Evolutionary conservation across 805 yeast species (phyloP), one percentile per base, ranked within the genome.

Genomic region (Saccharomyces jurei): DNA sequence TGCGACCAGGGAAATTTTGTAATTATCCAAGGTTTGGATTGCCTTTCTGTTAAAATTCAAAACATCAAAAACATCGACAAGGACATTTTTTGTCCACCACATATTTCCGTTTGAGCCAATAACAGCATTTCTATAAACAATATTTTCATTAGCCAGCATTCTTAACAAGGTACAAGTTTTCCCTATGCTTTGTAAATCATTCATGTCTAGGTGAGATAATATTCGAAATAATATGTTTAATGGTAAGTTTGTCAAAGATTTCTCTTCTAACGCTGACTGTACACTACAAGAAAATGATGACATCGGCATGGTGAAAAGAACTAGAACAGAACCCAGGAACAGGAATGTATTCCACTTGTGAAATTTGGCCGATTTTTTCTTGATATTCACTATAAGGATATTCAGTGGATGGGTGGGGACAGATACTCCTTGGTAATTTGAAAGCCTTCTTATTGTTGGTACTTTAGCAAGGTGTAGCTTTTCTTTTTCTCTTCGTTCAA

Each of bases 171-270:
- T 55, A 46, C 67, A 63, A n/a, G 66, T 60, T 22, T 50, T 54
- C 2, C 62, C 56, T 2, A 64, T 52, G 48, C 58, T 59, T 41
- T 55, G 56, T 22, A 64, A 53, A 48, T 66, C 70, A 32, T 58
- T 55, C 48, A 62, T 52, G 10, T 60, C 60, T 36, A 67, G 52
- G 47, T 56, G 54, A 14, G 64, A 58, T 11, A 66, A 50, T 32
- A 67, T 58, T 41, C 57, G 59, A 50, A 65, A 57, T 32, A 67
- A 41, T 3, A 66, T 58, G 46, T 62, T 60, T 46, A 67, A 49
- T 4, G 70, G 69, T 26, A 67, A 55, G 47, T 61, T 60, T 22
- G 52, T 54, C 46, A 62, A 49, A 46, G 62, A 58, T 32, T 36
- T 44, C 4, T 21, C 30, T n/a, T 21, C 44, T 11, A 17, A 22